Evolutionary conservation across 2,329 filamentous ascomycete genomes (phyloP), one percentile per base, ranked within the genome.

Genomic region (Calonectria naviculata): DNA sequence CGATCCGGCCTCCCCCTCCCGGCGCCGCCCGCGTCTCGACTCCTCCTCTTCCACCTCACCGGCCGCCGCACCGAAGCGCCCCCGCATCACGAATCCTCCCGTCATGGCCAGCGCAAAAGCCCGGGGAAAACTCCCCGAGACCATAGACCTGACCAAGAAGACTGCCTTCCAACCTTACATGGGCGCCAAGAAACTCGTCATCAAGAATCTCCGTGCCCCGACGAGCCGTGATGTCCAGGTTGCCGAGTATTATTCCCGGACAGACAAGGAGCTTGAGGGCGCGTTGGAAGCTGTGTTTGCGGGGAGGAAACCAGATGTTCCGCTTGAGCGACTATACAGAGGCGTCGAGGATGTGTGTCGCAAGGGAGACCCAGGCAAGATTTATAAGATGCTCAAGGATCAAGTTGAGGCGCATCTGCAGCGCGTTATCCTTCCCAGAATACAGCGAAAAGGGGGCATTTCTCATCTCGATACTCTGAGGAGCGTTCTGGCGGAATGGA

Each of bases 281-380:
- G 94, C 95, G 1, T 84, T 99, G 65, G 87, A 88, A 13, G 89
- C 91, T 49, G 91, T 98, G 28, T 96, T 98, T 80, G 85, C 86
- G 8, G 89, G 90, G 46, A 83, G 86, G 71, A 89, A 89, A 65
- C 90, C 93, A 1, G 84, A 85, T n/a, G 86, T 90, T 71, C 95
- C 95, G n/a, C 87, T 97, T 42, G 97, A 98, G 83, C 92, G 94
- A 76, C 87, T 99, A 17, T 98, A 98, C 81, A 91, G 94, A 60
- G 94, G 94, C 5, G 94, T 97, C 1, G 97, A 99, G 87, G 95
- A 98, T 80, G 88, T 97, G 13, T 99, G 97, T 81, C 90, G 95
- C 65, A 93, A 93, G 77, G 93, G 93, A 1, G 89, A 91, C 76
- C 93, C 94, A 2, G 87, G 89, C 21, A 88, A 90, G 66, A 84